Evolutionary conservation across 2,329 filamentous ascomycete genomes (phyloP), one percentile per base, ranked within the genome.

Genomic region (Neoascochyta sp.): DNA sequence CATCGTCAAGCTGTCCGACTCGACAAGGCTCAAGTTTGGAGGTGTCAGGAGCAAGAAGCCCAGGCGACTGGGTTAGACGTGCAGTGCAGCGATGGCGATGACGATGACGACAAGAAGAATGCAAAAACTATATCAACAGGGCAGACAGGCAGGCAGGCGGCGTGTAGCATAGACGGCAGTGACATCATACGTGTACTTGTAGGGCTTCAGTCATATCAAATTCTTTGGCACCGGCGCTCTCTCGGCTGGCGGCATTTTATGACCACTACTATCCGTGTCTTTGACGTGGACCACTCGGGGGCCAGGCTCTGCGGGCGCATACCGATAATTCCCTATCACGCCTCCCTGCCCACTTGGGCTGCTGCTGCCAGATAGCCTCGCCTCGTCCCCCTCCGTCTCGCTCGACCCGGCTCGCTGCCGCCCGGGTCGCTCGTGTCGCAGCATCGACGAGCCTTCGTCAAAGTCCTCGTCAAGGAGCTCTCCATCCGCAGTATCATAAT

Each of bases 21-120:
- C 79, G 22, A 96, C 90, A 32, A 83, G 83, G 54, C 66, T 96
- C 64, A 98, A 98, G 73, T 95, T 96, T 72, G 92, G 89, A 67
- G 93, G 92, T 57, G 86, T 85, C 21, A 85, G 89, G 65, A 90
- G 87, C 70, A 77, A 76, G 63, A 86, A 81, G 62, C 83, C 81
- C 21, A 89, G 89, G 66, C 83, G 92, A 69, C 67, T 96, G 69
- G 78, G 79, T 65, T 83, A 55, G 44, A 37, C 18, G 11, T 13
- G 18, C 26, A 20, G 35, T 26, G 9, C 15, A 19, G 9, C 17
- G 22, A 23, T 34, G 26, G 29, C 36, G 30, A 43, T 36, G 22
- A 32, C 32, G 14, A 27, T 30, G 27, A 16, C 16, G 9, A 34
- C 20, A 28, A 29, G 16, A 6, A 22, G 20, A 18, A 27, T 29